Conservation (phyloP, 768 basidiomycete species). For the Symmetrospora coprosmae region DNA sequence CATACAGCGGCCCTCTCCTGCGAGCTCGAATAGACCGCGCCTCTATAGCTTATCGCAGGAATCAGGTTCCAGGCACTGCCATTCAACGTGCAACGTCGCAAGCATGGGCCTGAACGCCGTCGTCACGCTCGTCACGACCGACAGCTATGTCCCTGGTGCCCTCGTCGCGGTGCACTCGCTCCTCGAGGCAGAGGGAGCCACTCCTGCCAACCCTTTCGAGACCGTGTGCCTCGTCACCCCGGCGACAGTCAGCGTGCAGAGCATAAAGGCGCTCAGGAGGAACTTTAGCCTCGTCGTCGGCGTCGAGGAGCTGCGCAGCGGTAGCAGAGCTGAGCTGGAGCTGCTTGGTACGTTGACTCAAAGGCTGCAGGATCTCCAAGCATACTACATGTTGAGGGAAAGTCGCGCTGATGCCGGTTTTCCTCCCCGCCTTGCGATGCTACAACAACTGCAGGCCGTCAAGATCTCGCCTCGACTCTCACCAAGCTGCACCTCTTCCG, state of each 20-base stretch:
- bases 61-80: too few relatives aligned
- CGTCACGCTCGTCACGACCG: slow-evolving; percentile 81
- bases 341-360: slow-evolving; percentile 66
- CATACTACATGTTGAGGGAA: neutral
- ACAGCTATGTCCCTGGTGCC: slow-evolving; percentile 82
- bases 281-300: slow-evolving; percentile 76
- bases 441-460: slow-evolving; percentile 53
- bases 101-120: slow-evolving; percentile 52
- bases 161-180: slow-evolving; percentile 74
- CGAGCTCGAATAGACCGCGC: too few relatives aligned
- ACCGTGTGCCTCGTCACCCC: slow-evolving; percentile 88
- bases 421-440: neutral
- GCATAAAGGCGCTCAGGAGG: slow-evolving; percentile 62
- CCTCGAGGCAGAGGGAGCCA: slow-evolving; percentile 56
- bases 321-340: slow-evolving; percentile 52
- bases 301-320: slow-evolving; percentile 69
- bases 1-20: too few relatives aligned
- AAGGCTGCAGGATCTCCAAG: neutral
- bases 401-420: neutral
- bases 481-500: slow-evolving; percentile 95
- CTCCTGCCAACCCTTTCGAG: slow-evolving; percentile 42
- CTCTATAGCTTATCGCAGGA: too few relatives aligned
- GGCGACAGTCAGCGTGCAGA: slow-evolving; percentile 69
- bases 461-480: slow-evolving; percentile 79
- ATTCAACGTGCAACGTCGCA: too few relatives aligned